phyloP scores from a whole-genome alignment of 2,329 filamentous ascomycete species.

The Botryosphaeria agaves region DNA sequence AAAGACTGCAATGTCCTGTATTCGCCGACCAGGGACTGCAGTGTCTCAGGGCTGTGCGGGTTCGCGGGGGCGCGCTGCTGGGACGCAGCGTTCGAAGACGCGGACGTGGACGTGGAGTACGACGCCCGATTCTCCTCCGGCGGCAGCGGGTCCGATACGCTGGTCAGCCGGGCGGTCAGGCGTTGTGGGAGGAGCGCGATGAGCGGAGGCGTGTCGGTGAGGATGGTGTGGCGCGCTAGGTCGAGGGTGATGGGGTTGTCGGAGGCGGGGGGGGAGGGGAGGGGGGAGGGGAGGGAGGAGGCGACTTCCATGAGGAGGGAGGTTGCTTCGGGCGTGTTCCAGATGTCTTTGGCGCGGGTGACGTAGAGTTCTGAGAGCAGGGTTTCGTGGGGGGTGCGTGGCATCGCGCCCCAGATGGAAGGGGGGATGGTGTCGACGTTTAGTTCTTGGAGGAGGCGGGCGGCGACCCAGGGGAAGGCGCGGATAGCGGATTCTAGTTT shows the following conservation, averaged over 20 bases:
- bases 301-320: slow-evolving; percentile 53
- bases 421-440: slow-evolving; percentile 59
- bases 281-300: slow-evolving; percentile 14
- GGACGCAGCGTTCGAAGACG: slow-evolving; percentile 1
- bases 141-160: slow-evolving; percentile 69
- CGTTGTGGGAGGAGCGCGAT: slow-evolving; percentile 50
- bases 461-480: slow-evolving; percentile 70
- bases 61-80: slow-evolving; percentile 3
- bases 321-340: slow-evolving; percentile 61
- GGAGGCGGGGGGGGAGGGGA: slow-evolving; percentile 20
- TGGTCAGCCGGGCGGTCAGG: slow-evolving; percentile 47
- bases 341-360: slow-evolving; percentile 60
- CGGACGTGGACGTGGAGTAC: no score
- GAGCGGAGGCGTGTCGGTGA: slow-evolving; percentile 57
- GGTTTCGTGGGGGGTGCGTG: slow-evolving; percentile 45
- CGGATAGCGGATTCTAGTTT: slow-evolving; percentile 52
- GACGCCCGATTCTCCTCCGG: slow-evolving; percentile 32
- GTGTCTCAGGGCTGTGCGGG: slow-evolving; percentile 9
- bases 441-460: slow-evolving; percentile 61
- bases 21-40: slow-evolving; percentile 7
- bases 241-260: slow-evolving; percentile 28
- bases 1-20: slow-evolving; percentile 7
- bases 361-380: slow-evolving; percentile 64
- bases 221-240: slow-evolving; percentile 59
- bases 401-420: slow-evolving; percentile 64